These are phyloP conservation scores for Sporothrix brasiliensis DNA, from an alignment of 2,329 filamentous ascomycete genomes.

Conservation along the genomic window DNA sequence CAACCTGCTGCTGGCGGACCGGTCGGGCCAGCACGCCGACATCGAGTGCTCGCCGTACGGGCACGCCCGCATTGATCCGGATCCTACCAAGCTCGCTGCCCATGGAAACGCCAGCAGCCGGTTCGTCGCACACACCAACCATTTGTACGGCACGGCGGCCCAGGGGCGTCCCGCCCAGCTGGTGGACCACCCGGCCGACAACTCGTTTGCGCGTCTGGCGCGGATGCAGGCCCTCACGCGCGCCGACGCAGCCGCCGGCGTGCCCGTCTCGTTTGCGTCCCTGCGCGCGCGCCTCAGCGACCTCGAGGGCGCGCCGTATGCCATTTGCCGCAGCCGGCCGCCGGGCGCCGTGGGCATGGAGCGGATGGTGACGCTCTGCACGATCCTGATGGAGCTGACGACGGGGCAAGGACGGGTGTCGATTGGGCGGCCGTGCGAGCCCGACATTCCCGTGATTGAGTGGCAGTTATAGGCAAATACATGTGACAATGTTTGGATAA, in stretches of 20 bases:
- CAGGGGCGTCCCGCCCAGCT: background rate
- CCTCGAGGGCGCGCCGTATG: constrained; percentile 22
- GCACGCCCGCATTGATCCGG: background rate
- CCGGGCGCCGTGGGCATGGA: constrained; percentile 22
- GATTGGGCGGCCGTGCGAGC: constrained; percentile 24
- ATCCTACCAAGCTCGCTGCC: too few relatives aligned
- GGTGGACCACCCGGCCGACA: constrained; percentile 22
- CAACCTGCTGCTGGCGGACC: constrained; percentile 29
- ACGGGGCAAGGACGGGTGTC: constrained; percentile 23
- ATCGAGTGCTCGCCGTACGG: constrained; percentile 29
- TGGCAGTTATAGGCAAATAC: background rate
- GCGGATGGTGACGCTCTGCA: constrained; percentile 29
- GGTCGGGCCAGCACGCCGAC: background rate
- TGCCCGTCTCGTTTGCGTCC: background rate
- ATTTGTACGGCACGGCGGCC: constrained; percentile 17
- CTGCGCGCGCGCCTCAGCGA: constrained; percentile 21
- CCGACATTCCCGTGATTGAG: background rate
- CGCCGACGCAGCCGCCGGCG: background rate
- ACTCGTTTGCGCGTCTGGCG: constrained; percentile 26
- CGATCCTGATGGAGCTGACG: constrained; percentile 31
- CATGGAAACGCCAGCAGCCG: background rate
- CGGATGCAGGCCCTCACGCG: constrained; percentile 21
- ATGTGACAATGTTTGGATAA: background rate
- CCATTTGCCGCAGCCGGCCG: constrained; percentile 22
- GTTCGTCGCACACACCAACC: constrained; percentile 27